phyloP scores from a whole-genome alignment of 306 rosid species.

The Mucuna pruriens region DNA sequence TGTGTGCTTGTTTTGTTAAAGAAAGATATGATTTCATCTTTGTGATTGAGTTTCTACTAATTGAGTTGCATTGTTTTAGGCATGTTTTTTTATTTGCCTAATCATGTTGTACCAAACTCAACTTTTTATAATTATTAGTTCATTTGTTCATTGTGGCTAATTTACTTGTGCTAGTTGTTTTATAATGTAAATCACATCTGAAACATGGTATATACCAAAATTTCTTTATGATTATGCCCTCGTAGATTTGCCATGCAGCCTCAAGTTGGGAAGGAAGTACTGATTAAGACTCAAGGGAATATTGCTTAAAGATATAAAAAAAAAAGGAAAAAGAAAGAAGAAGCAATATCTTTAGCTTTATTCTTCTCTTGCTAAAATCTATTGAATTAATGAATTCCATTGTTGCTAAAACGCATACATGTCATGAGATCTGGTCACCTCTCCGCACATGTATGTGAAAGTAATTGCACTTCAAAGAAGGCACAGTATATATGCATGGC shows the following conservation, averaged over 20 bases:
- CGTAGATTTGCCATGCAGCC: not conserved
- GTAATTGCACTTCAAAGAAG: not conserved
- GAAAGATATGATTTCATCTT: conserved; percentile 45
- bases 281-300: not conserved
- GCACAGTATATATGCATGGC: no score
- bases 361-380: not conserved
- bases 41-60: conserved; percentile 68
- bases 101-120: conserved; percentile 64
- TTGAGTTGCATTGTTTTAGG: conserved; percentile 87
- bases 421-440: not conserved
- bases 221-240: not conserved
- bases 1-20: conserved; percentile 57
- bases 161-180: conserved; percentile 35
- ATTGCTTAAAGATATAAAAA: not conserved
- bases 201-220: conserved; percentile 16
- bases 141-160: conserved; percentile 72
- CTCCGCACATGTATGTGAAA: not conserved
- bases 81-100: conserved; percentile 92
- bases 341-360: not conserved
- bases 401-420: not conserved
- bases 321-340: no score
- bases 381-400: not conserved
- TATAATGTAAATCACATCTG: conserved; percentile 25
- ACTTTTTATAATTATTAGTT: conserved; percentile 60
- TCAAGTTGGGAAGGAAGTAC: not conserved